A percentile compares a stretch with the other conserved stretches of the same genome.
phyloP scores from a whole-genome alignment of 306 rosid genomes.

The Lathyrus tuberosus region DNA sequence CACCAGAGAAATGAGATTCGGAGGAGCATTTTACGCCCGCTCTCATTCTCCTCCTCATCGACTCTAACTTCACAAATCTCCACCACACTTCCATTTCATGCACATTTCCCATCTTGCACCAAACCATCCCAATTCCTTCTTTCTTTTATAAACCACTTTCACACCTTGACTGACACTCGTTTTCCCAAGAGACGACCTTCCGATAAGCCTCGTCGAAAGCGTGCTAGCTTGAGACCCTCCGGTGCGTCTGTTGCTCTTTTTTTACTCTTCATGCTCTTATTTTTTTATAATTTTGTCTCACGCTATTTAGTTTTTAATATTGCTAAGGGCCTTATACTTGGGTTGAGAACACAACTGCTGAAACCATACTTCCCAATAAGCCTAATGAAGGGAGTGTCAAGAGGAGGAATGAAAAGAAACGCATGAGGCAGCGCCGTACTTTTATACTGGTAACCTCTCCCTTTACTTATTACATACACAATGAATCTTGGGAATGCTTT shows the following conservation, averaged over 20 bases:
- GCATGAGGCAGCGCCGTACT: too few relatives aligned
- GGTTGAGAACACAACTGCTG: constrained; percentile 71
- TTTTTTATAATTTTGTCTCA: neutral
- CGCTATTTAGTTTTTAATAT: too few relatives aligned
- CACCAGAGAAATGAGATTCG: too few relatives aligned
- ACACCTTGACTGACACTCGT: constrained; percentile 84
- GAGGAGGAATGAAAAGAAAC: constrained; percentile 85
- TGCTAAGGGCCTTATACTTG: constrained; percentile 82
- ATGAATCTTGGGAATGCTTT: neutral
- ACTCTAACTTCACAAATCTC: too few relatives aligned
- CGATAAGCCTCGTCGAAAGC: constrained; percentile 70
- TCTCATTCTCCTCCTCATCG: constrained; percentile 42
- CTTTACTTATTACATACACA: too few relatives aligned
- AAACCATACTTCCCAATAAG: constrained; percentile 66
- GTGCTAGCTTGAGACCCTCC: constrained; percentile 72
- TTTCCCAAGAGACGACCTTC: constrained; percentile 79
- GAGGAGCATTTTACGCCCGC: constrained; percentile 56
- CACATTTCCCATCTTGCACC: too few relatives aligned
- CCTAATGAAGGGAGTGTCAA: constrained; percentile 93
- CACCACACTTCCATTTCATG: too few relatives aligned
- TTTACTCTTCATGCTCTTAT: neutral
- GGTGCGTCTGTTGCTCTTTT: constrained; percentile 43
- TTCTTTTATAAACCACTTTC: constrained; percentile 55
- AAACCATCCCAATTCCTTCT: too few relatives aligned
- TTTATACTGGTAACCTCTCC: too few relatives aligned